Evolutionary conservation across 2,329 filamentous ascomycete genomes (phyloP).

Genomic region (Decorospora gaudefroyi): DNA sequence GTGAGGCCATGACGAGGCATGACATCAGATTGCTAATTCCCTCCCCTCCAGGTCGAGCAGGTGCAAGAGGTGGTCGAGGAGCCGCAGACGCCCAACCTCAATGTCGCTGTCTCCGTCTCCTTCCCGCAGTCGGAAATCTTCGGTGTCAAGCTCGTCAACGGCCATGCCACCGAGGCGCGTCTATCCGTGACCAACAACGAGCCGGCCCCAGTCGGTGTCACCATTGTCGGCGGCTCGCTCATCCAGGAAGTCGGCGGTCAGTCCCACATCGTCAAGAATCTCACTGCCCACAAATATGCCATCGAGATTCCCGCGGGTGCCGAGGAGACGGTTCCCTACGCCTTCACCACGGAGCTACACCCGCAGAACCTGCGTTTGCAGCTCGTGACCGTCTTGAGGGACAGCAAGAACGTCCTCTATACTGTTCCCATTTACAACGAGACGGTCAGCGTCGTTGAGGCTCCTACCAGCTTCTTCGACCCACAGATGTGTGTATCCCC

Average conservation of each 20-base stretch:
- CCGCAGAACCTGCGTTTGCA: conserved; percentile 84
- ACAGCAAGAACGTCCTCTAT: conserved; percentile 69
- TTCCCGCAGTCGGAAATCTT: conserved; percentile 78
- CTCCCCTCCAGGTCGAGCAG: conserved; percentile 40
- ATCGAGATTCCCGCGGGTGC: conserved; percentile 74
- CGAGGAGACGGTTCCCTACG: conserved; percentile 76
- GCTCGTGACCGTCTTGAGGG: conserved; percentile 73
- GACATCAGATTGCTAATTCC: conserved; percentile 41
- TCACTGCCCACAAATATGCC: conserved; percentile 76
- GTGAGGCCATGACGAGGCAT: conserved; percentile 34
- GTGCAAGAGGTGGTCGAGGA: conserved; percentile 61
- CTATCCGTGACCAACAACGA: conserved; percentile 87
- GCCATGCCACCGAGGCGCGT: conserved; percentile 79
- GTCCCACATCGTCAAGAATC: conserved; percentile 73
- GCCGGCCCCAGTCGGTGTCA: conserved; percentile 71
- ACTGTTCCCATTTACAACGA: conserved; percentile 80
- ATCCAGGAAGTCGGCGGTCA: conserved; percentile 61
- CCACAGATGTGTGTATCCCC: conserved; percentile 79
- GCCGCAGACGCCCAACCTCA: conserved; percentile 63
- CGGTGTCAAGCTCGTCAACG: conserved; percentile 94
- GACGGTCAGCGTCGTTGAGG: conserved; percentile 84
- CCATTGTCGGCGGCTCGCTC: conserved; percentile 77
- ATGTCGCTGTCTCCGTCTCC: conserved; percentile 60
- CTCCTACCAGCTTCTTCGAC: conserved; percentile 88
- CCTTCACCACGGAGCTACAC: conserved; percentile 87